Base-by-base conservation (phyloP, 2,329 filamentous ascomycete genomes). In the Truncatella angustata region DNA sequence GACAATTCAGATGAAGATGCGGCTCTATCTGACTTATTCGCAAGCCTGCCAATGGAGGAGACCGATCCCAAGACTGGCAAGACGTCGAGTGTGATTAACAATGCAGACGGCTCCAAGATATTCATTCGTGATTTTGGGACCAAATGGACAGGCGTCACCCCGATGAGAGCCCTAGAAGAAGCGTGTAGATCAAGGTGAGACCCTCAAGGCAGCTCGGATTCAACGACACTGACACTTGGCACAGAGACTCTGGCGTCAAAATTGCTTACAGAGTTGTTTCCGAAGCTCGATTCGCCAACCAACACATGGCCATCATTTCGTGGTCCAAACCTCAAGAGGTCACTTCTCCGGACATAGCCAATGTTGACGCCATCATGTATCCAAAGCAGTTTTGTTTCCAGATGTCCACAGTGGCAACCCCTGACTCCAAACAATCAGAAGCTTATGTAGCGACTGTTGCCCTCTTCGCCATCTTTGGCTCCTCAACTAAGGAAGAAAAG, bases 401-500 rank as follows among this genome's bases (percentile, higher is more conserved):
- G 37, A 96, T 97, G 87, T 77, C 73, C 4, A 78, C 79, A 0
- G 70, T 95, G 39, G 88, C 91, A 10, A 87, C 91, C 0, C 84
- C 91, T 0, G 87, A 91, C 49, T 60, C 77, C 11, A 84, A 86
- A 57, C 92, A 99, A 66, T 95, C 94, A 5, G 92, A 97, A 68
- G 86, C 87, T 1, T 97, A 87, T 60, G 80, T 94, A 37, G 89
- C 91, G 5, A 96, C 91, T 0, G 78, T 84, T 11, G 90, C 88
- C 2, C 73, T 99, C 1, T 97, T 96, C 66, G 79, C 89, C 36
- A 77, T 96, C 1, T 96, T 91, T 58, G 84, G 85, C 1, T 80
- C 85, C 14, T 71, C 82, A n/a, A n/a, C n/a, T 0, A 94, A 90
- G 60, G 93, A 97, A 63, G 91, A 95, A 57, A 97, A 95, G 66